Evolutionary conservation across 78 protist genomes (phyloP).

Genomic region (Acrasis kona): DNA sequence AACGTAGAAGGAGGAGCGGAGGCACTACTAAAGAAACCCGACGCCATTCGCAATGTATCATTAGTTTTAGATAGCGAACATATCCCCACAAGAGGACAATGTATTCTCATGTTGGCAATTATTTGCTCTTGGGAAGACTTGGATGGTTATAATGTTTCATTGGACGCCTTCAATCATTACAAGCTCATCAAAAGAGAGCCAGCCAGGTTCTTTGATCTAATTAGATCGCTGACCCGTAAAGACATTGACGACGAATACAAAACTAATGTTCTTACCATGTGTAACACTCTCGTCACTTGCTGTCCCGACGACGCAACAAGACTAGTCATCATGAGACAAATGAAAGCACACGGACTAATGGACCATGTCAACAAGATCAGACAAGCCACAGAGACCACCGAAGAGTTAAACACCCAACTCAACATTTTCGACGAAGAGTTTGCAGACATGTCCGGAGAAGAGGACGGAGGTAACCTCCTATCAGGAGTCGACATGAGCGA

Average conservation of each 20-base stretch:
- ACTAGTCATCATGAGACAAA: not conserved
- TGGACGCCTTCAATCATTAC: not conserved
- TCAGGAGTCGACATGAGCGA: too few species aligned
- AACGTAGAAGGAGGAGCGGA: not conserved
- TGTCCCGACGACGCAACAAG: not conserved
- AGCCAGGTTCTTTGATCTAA: not conserved
- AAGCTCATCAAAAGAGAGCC: not conserved
- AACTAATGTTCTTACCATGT: not conserved
- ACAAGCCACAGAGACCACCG: not conserved
- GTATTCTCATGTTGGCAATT: not conserved
- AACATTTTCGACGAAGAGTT: too few species aligned
- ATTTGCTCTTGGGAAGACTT: not conserved
- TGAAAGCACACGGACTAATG: not conserved
- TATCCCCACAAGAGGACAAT: not conserved
- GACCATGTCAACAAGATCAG: not conserved
- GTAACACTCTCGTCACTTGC: not conserved
- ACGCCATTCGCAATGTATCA: not conserved
- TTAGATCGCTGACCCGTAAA: not conserved
- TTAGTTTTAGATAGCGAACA: not conserved
- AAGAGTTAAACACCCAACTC: not conserved
- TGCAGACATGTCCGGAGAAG: too few species aligned
- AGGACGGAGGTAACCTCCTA: too few species aligned
- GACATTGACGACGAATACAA: not conserved
- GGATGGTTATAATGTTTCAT: not conserved
- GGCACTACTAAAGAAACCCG: not conserved